Evolutionary conservation across 225 moss, liverwort and hornwort species (phyloP).

Genomic region (Marchantia polymorpha): DNA sequence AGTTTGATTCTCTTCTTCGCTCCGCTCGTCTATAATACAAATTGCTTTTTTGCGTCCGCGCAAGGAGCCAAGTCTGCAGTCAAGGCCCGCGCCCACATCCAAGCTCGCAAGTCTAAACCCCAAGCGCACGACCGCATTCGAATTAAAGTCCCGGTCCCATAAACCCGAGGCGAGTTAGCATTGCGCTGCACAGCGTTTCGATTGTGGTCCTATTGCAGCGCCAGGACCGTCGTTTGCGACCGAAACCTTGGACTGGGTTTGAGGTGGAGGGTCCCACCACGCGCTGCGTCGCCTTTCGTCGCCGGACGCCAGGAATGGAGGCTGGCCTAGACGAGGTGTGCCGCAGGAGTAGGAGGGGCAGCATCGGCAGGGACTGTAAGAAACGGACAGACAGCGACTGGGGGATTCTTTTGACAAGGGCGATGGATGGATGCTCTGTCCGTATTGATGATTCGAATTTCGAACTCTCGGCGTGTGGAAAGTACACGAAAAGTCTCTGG

Average conservation of each 20-base stretch:
- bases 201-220: not conserved
- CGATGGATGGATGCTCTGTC: no score
- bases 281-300: not conserved
- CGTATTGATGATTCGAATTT: not conserved
- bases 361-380: not conserved
- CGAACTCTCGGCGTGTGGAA: no score
- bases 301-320: not conserved
- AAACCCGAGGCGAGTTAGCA: not conserved
- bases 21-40: not conserved
- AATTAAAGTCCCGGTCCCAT: not conserved
- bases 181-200: not conserved
- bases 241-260: slow-evolving; percentile 17
- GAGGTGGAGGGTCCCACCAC: slow-evolving; percentile 3
- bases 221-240: not conserved
- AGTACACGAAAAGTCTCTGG: no score
- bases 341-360: no score
- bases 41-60: not conserved
- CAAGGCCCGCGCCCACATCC: not conserved
- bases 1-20: not conserved
- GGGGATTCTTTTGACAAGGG: not conserved
- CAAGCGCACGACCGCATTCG: not conserved
- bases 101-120: not conserved
- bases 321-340: no score
- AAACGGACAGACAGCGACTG: slow-evolving; percentile 4
- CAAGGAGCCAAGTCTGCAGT: not conserved